These are phyloP conservation scores for Phaeomoniella chlamydospora DNA, from an alignment of 2,329 filamentous ascomycete species.

Conservation along the genomic window DNA sequence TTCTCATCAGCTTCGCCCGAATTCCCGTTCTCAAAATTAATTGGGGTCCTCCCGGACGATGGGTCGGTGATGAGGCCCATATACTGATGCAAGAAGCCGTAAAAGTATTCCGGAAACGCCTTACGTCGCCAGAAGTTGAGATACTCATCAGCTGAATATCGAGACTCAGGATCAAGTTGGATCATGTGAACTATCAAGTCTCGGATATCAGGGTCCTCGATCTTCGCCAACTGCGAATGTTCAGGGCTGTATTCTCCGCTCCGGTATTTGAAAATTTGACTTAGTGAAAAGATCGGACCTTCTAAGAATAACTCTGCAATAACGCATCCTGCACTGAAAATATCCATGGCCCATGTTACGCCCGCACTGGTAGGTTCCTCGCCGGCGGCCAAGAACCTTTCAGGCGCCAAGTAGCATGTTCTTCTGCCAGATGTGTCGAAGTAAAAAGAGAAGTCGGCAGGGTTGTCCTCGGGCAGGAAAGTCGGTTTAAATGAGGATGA, in stretches of 20 bases:
- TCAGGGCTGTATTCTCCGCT: constrained; percentile 84
- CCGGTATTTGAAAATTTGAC: constrained; percentile 87
- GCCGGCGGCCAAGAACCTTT: constrained; percentile 66
- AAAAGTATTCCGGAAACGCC: constrained; percentile 93
- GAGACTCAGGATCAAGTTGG: constrained; percentile 76
- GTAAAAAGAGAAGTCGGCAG: constrained; percentile 93
- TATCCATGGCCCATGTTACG: constrained; percentile 89
- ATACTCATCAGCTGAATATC: constrained; percentile 89
- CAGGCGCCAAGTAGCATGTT: constrained; percentile 90
- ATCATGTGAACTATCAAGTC: constrained; percentile 95
- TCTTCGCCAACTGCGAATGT: constrained; percentile 66
- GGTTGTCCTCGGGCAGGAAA: constrained; percentile 88
- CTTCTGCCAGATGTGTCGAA: constrained; percentile 86
- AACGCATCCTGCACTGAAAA: constrained; percentile 93
- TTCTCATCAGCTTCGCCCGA: constrained; percentile 81
- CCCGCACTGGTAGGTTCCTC: constrained; percentile 49
- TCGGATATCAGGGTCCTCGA: constrained; percentile 73
- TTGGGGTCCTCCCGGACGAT: constrained; percentile 59
- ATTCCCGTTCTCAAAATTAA: constrained; percentile 55
- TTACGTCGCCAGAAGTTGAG: constrained; percentile 83
- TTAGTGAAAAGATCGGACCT: constrained; percentile 91
- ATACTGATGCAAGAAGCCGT: constrained; percentile 92
- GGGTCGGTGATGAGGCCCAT: constrained; percentile 93
- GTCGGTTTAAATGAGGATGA: constrained; percentile 91
- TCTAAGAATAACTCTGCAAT: constrained; percentile 95